phyloP scores from a whole-genome alignment of 352 stramenopile species.

The Phytophthora pluvialis region DNA sequence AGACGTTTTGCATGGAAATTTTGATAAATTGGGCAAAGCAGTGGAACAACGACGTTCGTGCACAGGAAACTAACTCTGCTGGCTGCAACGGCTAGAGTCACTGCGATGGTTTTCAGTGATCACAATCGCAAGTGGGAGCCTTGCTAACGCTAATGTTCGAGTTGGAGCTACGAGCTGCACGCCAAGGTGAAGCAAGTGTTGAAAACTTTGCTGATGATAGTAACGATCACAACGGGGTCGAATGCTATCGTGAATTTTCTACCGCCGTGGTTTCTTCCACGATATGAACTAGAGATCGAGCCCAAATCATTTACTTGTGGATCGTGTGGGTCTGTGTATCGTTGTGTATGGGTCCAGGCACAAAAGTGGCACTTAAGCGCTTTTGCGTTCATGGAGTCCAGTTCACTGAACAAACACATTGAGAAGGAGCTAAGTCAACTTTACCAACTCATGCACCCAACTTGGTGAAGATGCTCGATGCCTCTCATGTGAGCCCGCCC shows the following conservation, averaged over 20 bases:
- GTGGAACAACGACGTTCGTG: not conserved
- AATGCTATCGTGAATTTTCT: not conserved
- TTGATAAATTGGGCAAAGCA: not conserved
- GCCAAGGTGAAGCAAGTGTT: not conserved
- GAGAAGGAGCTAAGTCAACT: not conserved
- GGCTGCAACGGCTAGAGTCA: not conserved
- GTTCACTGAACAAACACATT: not conserved
- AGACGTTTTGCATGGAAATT: not conserved
- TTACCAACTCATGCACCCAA: not conserved
- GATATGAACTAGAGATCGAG: not conserved
- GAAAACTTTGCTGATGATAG: not conserved
- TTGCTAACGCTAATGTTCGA: not conserved
- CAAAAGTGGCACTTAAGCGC: not conserved
- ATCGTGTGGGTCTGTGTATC: not conserved
- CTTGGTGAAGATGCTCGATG: not conserved
- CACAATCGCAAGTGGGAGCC: not conserved
- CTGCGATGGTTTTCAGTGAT: not conserved
- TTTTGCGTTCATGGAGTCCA: not conserved
- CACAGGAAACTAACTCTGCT: not conserved
- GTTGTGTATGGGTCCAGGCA: not conserved
- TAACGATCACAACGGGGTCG: not conserved
- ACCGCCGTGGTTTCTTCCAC: not conserved
- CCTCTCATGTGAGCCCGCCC: not conserved
- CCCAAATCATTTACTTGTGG: not conserved
- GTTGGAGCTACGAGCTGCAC: not conserved